These are phyloP conservation scores for Chenopodium formosanum DNA, from an alignment of 148 eudicot species.

Conservation along the genomic window DNA sequence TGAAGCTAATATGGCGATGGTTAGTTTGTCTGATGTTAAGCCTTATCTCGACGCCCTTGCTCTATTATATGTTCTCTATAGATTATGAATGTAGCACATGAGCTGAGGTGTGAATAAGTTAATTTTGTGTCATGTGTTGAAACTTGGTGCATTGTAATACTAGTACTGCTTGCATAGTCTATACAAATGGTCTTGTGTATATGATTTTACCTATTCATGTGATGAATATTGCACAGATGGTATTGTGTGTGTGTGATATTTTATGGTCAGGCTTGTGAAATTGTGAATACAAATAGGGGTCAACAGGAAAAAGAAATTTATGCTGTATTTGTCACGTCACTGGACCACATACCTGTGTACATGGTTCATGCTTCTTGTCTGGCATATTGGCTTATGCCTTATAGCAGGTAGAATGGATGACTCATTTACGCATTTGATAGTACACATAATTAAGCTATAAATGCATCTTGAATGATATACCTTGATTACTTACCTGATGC, in stretches of 20 bases:
- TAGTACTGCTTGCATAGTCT: not conserved
- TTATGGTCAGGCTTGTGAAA: not conserved
- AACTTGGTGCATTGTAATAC: not conserved
- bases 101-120: constrained; percentile 12
- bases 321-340: not conserved
- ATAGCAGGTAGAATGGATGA: not conserved
- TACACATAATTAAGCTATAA: not conserved
- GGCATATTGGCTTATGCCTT: not conserved
- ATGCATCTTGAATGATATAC: not conserved
- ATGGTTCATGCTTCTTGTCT: not conserved
- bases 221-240: not conserved
- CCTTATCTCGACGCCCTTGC: not conserved
- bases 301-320: not conserved
- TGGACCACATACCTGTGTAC: not conserved
- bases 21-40: constrained; percentile 12
- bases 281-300: not conserved
- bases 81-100: not conserved
- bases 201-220: not conserved
- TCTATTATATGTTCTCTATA: not conserved
- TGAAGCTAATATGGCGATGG: constrained; percentile 6
- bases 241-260: not conserved
- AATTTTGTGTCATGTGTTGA: not conserved
- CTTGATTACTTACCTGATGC: constrained; percentile 4
- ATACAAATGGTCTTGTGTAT: not conserved
- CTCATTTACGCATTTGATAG: not conserved